Evolutionary conservation across 2,329 filamentous ascomycete genomes (phyloP).

Genomic region (Biscogniauxia marginata): DNA sequence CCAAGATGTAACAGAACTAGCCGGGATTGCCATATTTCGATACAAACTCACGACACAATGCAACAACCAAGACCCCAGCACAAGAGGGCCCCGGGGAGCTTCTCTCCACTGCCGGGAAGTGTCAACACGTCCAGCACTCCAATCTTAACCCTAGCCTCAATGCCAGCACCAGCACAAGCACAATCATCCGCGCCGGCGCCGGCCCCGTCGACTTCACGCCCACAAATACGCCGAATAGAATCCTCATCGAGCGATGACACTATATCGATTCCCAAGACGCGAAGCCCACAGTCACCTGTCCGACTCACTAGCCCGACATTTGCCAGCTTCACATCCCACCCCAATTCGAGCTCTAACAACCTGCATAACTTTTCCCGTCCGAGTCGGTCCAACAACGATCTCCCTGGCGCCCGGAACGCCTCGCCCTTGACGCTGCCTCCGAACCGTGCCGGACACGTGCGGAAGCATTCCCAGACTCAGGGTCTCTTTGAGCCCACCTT

Average conservation of each 20-base stretch:
- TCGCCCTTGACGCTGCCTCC: slow-evolving; percentile 44
- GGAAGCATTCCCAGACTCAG: slow-evolving; percentile 71
- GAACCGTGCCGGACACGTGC: slow-evolving; percentile 34
- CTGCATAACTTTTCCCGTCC: slow-evolving; percentile 61
- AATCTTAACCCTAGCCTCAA: too few species aligned
- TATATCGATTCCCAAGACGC: slow-evolving; percentile 47
- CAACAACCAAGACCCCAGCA: slow-evolving; percentile 32
- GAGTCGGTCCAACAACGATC: slow-evolving; percentile 35
- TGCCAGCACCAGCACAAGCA: slow-evolving; percentile 8
- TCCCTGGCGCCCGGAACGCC: slow-evolving; percentile 37
- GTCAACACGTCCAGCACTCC: slow-evolving; percentile 26
- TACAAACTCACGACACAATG: slow-evolving; percentile 22
- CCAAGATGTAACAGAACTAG: slow-evolving; percentile 24
- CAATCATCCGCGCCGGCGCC: slow-evolving; percentile 27
- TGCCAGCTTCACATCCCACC: slow-evolving; percentile 45
- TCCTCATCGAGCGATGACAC: slow-evolving; percentile 47
- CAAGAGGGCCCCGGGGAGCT: slow-evolving; percentile 43
- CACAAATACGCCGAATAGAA: slow-evolving; percentile 43
- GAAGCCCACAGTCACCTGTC: slow-evolving; percentile 36
- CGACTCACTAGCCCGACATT: slow-evolving; percentile 47
- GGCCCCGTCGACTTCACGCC: slow-evolving; percentile 31
- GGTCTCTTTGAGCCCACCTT: slow-evolving; percentile 75
- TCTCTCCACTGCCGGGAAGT: slow-evolving; percentile 49
- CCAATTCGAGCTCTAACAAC: slow-evolving; percentile 47
- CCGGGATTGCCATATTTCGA: slow-evolving; percentile 17